Conservation (phyloP, 225 moss, liverwort and hornwort genomes). For the Takakia lepidozioides region DNA sequence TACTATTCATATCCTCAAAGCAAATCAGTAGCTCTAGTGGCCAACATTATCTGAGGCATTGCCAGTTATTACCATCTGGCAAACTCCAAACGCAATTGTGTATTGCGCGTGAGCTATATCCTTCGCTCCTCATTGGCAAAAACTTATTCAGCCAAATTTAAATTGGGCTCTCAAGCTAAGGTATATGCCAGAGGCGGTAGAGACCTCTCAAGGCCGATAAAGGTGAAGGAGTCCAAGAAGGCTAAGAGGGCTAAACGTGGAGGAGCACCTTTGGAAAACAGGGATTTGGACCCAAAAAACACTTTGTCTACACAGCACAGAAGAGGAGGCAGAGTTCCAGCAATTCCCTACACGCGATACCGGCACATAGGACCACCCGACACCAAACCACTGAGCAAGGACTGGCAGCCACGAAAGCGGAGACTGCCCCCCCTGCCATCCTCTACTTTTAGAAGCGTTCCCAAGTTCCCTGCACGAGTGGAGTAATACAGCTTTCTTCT, state of each 20-base stretch:
- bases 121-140: slow-evolving; percentile 63
- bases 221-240: slow-evolving; percentile 28
- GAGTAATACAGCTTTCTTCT: no score
- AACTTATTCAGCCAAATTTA: slow-evolving; percentile 71
- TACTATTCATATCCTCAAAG: slow-evolving; percentile 62
- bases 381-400: slow-evolving; percentile 32
- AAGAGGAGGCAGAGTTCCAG: slow-evolving; percentile 9
- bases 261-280: slow-evolving; percentile 19
- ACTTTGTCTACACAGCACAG: neutral
- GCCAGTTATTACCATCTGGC: slow-evolving; percentile 51
- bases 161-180: slow-evolving; percentile 49
- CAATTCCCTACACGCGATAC: slow-evolving; percentile 47
- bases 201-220: slow-evolving; percentile 45
- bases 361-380: slow-evolving; percentile 44
- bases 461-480: no score
- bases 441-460: no score
- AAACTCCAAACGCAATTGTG: slow-evolving; percentile 50
- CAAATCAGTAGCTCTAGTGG: slow-evolving; percentile 45
- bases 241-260: slow-evolving; percentile 9
- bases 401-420: slow-evolving; percentile 42
- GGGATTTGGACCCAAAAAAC: slow-evolving; percentile 24
- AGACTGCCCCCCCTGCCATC: no score
- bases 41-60: slow-evolving; percentile 38
- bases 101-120: slow-evolving; percentile 55
- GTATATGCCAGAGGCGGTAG: slow-evolving; percentile 57